A percentile compares a stretch with the other conserved stretches of the same genome.
Evolutionary conservation across 306 rosid species (phyloP).

Genomic region (Trifolium dubium): DNA sequence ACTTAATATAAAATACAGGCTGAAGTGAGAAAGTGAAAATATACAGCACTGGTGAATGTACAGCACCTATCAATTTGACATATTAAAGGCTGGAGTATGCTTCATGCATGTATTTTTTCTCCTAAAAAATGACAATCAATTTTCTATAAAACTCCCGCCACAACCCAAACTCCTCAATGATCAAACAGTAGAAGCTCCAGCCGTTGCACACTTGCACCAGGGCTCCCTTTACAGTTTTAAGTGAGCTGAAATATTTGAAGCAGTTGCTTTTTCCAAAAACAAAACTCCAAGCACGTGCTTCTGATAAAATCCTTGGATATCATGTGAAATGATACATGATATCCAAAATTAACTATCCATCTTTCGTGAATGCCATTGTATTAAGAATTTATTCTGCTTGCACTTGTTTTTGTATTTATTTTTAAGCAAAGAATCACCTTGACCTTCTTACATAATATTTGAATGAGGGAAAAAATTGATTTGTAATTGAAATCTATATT

Average conservation of each 20-base stretch:
- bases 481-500: conserved; percentile 36
- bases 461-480: conserved; percentile 24
- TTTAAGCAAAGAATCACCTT: conserved; percentile 31
- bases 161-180: neutral
- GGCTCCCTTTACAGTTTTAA: neutral
- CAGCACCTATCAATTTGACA: no score
- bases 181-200: neutral
- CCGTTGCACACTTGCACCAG: neutral
- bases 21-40: no score
- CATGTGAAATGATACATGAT: conserved; percentile 5
- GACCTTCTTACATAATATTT: conserved; percentile 20
- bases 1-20: no score
- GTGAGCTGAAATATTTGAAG: neutral
- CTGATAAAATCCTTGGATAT: conserved; percentile 4
- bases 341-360: conserved; percentile 1
- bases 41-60: no score
- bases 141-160: neutral
- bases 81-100: neutral
- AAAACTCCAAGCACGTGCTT: neutral
- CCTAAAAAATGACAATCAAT: neutral
- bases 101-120: neutral
- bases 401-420: conserved; percentile 29
- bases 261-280: neutral
- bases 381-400: conserved; percentile 6
- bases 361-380: neutral